phyloP scores from a whole-genome alignment of 1,139 yeast species.

The Pichia sp. region DNA sequence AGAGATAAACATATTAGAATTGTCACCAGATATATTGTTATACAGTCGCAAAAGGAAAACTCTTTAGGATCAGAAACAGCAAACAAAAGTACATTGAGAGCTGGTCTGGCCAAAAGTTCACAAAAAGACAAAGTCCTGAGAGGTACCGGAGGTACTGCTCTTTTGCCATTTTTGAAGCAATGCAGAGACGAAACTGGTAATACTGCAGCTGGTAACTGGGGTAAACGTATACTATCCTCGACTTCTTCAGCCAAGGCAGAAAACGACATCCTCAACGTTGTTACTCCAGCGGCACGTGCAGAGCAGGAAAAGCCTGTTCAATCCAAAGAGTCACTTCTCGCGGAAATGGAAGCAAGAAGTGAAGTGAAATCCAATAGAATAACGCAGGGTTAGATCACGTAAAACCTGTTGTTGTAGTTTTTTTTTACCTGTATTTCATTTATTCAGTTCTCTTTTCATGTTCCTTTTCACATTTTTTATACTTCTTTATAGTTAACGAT shows the following conservation, averaged over 20 bases:
- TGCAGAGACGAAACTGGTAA: constrained; percentile 95
- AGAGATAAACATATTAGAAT: constrained; percentile 91
- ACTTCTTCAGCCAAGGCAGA: constrained; percentile 34
- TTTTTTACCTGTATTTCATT: no score
- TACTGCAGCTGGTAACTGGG: constrained; percentile 88
- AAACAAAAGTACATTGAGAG: constrained; percentile 32
- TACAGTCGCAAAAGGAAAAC: constrained; percentile 58
- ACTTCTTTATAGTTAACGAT: no score
- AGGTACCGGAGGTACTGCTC: constrained; percentile 93
- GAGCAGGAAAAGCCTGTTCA: background rate
- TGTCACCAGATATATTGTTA: constrained; percentile 75
- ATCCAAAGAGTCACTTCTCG: background rate
- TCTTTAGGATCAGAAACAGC: constrained; percentile 47
- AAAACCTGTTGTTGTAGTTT: no score
- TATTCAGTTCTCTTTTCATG: no score
- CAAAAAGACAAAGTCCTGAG: constrained; percentile 40
- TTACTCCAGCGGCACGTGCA: background rate
- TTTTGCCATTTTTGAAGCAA: constrained; percentile 86
- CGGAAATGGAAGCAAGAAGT: background rate
- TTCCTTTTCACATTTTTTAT: no score
- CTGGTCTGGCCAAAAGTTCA: constrained; percentile 38
- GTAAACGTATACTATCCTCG: constrained; percentile 55
- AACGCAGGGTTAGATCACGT: no score
- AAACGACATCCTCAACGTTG: background rate
- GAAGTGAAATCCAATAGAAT: no score